These are phyloP conservation scores for Tilletia horrida DNA, from an alignment of 1,284 basidiomycete genomes.

Conservation along the genomic window DNA sequence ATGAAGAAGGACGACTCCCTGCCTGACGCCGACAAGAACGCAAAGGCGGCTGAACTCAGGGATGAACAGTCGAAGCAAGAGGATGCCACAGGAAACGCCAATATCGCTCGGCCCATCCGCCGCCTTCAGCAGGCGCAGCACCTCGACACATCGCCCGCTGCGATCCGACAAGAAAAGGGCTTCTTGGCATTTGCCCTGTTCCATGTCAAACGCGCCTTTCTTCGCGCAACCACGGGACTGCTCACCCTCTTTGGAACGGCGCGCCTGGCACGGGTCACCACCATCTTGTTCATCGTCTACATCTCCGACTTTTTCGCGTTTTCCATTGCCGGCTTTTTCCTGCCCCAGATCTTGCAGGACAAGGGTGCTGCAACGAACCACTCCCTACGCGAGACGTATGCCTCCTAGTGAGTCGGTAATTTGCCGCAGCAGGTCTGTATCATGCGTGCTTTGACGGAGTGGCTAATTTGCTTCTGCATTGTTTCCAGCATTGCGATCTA, in stretches of 20 bases:
- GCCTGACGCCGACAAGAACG: slow-evolving; percentile 11
- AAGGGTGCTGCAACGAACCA: slow-evolving; percentile 50
- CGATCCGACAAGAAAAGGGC: neutral
- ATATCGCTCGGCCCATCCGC: slow-evolving; percentile 2
- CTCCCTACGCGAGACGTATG: slow-evolving; percentile 56
- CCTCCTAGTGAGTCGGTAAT: slow-evolving; percentile 39
- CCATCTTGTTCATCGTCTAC: neutral
- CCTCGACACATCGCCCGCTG: neutral
- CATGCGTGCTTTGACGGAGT: neutral
- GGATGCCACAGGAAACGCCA: neutral
- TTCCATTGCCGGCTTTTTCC: slow-evolving; percentile 56
- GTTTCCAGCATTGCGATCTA: slow-evolving; percentile 38
- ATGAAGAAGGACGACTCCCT: slow-evolving; percentile 11
- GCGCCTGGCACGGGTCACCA: slow-evolving; percentile 4
- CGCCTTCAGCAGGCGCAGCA: neutral
- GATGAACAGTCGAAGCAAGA: no score
- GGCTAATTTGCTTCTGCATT: neutral
- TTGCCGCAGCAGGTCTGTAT: neutral
- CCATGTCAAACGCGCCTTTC: neutral
- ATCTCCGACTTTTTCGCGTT: slow-evolving; percentile 54
- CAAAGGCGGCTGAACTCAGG: neutral
- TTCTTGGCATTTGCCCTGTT: slow-evolving; percentile 7
- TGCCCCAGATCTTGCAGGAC: slow-evolving; percentile 55
- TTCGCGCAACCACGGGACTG: slow-evolving; percentile 6
- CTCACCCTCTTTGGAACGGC: slow-evolving; percentile 2